These are phyloP conservation scores for Eucalyptus pumila DNA, from an alignment of 345 rosid species.

Conservation along the genomic window DNA sequence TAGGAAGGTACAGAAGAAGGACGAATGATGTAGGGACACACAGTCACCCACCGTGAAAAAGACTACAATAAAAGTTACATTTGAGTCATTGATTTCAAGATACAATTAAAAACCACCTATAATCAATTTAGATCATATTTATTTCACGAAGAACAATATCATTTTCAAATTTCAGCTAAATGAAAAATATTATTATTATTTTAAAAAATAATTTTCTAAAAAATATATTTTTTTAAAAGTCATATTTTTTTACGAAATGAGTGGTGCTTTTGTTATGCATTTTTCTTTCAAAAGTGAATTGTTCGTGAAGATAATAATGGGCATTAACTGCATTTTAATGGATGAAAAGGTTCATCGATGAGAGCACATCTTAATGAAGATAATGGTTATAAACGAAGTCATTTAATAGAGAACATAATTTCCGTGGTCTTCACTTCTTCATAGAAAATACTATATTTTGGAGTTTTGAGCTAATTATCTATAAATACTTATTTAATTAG, in stretches of 20 bases:
- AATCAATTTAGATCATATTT: neutral
- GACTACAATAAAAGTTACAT: neutral
- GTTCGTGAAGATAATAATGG: neutral
- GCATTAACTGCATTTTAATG: neutral
- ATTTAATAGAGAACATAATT: neutral
- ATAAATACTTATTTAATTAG: neutral
- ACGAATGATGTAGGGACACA: neutral
- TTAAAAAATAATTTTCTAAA: accelerated
- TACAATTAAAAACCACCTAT: neutral
- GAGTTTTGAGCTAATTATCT: neutral
- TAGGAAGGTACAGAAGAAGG: neutral
- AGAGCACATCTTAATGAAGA: neutral
- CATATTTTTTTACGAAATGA: accelerated
- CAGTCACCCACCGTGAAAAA: neutral
- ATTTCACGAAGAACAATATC: no score
- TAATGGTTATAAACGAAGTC: neutral
- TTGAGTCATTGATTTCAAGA: neutral
- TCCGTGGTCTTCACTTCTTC: neutral
- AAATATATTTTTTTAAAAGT: no score
- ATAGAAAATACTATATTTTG: neutral
- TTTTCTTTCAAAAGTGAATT: neutral
- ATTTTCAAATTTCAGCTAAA: accelerated
- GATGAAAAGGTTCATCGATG: neutral
- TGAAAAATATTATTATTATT: no score
- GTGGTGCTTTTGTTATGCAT: accelerated